phyloP scores from a whole-genome alignment of 83 land plant species.

The Picea engelmannii region DNA sequence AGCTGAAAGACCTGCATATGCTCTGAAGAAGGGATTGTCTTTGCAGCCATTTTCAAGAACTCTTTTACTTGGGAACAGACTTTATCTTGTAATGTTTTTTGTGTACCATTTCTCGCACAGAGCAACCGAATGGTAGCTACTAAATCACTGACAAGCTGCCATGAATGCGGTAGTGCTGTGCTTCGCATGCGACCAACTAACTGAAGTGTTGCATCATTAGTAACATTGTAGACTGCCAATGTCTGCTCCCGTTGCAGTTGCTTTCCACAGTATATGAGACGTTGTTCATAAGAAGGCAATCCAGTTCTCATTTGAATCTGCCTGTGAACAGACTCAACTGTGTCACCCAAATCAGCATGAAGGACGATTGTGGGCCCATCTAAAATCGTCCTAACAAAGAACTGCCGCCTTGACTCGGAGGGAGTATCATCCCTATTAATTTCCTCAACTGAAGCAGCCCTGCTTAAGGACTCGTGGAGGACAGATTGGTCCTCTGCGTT shows the following conservation, averaged over 20 bases:
- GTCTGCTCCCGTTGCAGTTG: conserved; percentile 79
- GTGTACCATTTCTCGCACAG: conserved; percentile 17
- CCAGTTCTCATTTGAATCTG: conserved; percentile 54
- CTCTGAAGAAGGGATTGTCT: conserved; percentile 34
- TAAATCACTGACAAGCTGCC: conserved; percentile 74
- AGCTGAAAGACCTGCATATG: conserved; percentile 66
- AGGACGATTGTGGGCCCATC: conserved; percentile 71
- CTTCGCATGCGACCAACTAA: conserved; percentile 83
- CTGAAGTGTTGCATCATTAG: conserved; percentile 66
- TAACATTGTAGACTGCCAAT: conserved; percentile 56
- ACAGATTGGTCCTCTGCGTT: background rate
- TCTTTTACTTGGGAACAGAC: conserved; percentile 38
- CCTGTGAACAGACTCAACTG: conserved; percentile 64
- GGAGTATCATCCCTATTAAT: background rate
- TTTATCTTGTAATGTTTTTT: conserved; percentile 15
- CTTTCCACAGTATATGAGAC: conserved; percentile 77
- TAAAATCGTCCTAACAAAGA: conserved; percentile 71
- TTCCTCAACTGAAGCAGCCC: background rate
- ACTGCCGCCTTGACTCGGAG: conserved; percentile 43
- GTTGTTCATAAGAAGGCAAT: conserved; percentile 73
- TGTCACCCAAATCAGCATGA: conserved; percentile 56
- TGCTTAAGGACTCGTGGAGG: conserved; percentile 3
- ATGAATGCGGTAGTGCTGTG: conserved; percentile 67
- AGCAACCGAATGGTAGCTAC: conserved; percentile 37
- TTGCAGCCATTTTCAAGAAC: conserved; percentile 50